Evolutionary conservation across 2,329 filamentous ascomycete species (phyloP), one percentile per base, ranked within the genome.

Genomic region (Sarocladium kiliense): DNA sequence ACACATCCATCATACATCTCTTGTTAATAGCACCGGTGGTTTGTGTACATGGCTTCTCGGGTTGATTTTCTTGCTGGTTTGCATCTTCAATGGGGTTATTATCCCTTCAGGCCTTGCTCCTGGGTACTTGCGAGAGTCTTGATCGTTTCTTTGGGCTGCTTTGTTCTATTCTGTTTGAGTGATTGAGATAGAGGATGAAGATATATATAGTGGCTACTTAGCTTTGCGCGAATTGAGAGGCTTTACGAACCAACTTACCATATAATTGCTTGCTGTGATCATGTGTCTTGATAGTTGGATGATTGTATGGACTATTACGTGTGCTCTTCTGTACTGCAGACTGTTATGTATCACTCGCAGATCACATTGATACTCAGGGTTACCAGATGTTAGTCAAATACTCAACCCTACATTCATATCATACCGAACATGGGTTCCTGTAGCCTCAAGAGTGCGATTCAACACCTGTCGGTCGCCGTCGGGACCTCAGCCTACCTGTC

Each of bases 21-120:
- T 51, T 51, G 47, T 36, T 36, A 51, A 51, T 51, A 34, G n/a
- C 47, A 36, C 47, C 16, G 18, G 18, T 5, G 47, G 27, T 51
- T 34, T 19, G 10, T 27, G 47, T 16, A 51, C 27, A 18, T 47
- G 3, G 44, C 21, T 10, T 47, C 7, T 25, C 25, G 41, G 41
- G n/a, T 47, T 47, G 44, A 26, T 18, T 18, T 23, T 47, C 21
- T 30, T 18, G n/a, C 27, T 47, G 23, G 25, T 27, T 47, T 47
- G 44, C 44, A 47, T 47, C 7, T 44, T 44, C 41, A 23, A 23
- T n/a, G n/a, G n/a, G n/a, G 37, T 41, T 10, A n/a, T 6, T 41
- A 41, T 25, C 41, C 41, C 21, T 44, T 25, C 16, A 18, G 41
- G 16, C 18, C 41, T 7, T 16, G 18, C 7, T 25, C 27, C 7